phyloP scores from a whole-genome alignment of 805 yeast genomes.

The Ogataea ramenticola region DNA sequence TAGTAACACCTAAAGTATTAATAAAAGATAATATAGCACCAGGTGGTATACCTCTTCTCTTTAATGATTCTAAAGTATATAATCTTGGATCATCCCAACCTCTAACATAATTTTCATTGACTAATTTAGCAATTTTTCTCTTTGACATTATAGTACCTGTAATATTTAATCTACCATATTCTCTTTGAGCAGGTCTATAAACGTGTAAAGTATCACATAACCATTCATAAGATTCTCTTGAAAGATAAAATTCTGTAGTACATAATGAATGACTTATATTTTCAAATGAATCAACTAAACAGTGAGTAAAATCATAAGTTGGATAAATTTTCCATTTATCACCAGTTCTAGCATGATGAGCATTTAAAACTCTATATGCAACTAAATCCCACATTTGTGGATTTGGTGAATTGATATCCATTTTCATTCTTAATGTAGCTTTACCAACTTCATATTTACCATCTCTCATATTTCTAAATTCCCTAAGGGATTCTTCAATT shows the following conservation, averaged over 20 bases:
- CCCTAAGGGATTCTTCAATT: slow-evolving; percentile 65
- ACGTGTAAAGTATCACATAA: slow-evolving; percentile 91
- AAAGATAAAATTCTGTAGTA: slow-evolving; percentile 88
- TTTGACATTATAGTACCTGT: slow-evolving; percentile 93
- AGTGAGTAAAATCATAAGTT: slow-evolving; percentile 97
- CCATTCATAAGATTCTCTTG: slow-evolving; percentile 98
- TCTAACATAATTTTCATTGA: slow-evolving; percentile 71
- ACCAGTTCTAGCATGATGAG: slow-evolving; percentile 95
- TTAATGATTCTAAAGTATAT: slow-evolving; percentile 87
- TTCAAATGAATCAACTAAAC: slow-evolving; percentile 96
- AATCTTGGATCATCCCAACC: slow-evolving; percentile 99
- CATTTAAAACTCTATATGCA: slow-evolving; percentile 89
- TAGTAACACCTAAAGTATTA: slow-evolving; percentile 94
- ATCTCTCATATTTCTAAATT: slow-evolving; percentile 87
- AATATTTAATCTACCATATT: slow-evolving; percentile 91
- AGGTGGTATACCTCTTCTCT: slow-evolving; percentile 98
- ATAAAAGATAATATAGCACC: slow-evolving; percentile 92
- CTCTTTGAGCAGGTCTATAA: slow-evolving; percentile 98
- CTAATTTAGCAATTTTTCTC: slow-evolving; percentile 92
- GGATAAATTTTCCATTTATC: slow-evolving; percentile 97
- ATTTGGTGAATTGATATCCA: slow-evolving; percentile 79
- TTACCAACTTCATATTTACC: slow-evolving; percentile 86
- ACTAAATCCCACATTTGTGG: slow-evolving; percentile 99
- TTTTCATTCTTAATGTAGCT: slow-evolving; percentile 95
- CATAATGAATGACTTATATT: slow-evolving; percentile 94